phyloP scores from a whole-genome alignment of 2,329 filamentous ascomycete species.

The Rutstroemia sp. region DNA sequence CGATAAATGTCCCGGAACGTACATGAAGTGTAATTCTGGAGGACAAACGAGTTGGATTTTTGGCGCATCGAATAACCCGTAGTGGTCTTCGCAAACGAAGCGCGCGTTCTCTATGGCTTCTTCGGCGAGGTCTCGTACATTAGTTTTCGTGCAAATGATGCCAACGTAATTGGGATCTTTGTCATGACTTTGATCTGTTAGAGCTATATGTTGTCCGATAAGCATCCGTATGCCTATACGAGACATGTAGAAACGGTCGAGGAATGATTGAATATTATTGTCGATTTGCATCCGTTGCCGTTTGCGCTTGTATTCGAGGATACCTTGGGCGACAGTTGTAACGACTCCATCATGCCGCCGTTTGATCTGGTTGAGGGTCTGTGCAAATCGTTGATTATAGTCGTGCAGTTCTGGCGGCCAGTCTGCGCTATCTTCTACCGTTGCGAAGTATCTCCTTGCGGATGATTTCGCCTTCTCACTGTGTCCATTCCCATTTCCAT shows the following conservation, averaged over 20 bases:
- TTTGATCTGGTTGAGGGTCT: conserved; percentile 90
- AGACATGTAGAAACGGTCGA: conserved; percentile 99
- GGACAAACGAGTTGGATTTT: conserved; percentile 96
- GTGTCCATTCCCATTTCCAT: conserved; percentile 36
- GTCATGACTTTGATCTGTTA: conserved; percentile 87
- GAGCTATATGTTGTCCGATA: conserved; percentile 94
- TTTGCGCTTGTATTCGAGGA: conserved; percentile 95
- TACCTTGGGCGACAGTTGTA: conserved; percentile 95
- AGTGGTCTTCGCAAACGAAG: conserved; percentile 99
- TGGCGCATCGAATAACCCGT: conserved; percentile 92
- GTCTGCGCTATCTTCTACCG: conserved; percentile 77
- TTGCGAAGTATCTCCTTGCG: conserved; percentile 77
- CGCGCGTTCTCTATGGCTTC: conserved; percentile 97
- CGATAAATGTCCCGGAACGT: conserved; percentile 95
- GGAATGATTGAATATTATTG: conserved; percentile 91
- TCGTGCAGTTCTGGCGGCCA: conserved; percentile 94
- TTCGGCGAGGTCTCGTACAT: conserved; percentile 87
- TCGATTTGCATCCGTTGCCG: conserved; percentile 98
- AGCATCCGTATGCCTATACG: conserved; percentile 99
- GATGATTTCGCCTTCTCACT: conserved; percentile 43
- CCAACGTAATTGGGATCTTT: conserved; percentile 92
- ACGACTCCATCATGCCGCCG: conserved; percentile 93
- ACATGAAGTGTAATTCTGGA: conserved; percentile 96
- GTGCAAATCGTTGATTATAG: conserved; percentile 87
- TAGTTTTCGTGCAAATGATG: conserved; percentile 98